Evolutionary conservation across 331 rosid genomes (phyloP).

Genomic region (Quercus tomentella): DNA sequence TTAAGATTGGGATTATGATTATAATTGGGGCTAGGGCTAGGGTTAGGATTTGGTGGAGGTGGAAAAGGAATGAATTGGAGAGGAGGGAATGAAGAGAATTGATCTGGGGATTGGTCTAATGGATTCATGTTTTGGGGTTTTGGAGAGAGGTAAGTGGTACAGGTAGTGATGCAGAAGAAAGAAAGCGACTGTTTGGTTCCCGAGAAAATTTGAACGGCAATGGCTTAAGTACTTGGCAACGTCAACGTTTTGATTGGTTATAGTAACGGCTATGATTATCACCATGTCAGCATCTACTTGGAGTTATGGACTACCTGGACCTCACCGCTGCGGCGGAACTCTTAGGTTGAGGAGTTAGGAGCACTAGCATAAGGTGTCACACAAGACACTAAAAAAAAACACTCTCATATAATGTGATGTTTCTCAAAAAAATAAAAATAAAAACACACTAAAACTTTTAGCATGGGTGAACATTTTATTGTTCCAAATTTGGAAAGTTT

Average conservation of each 20-base stretch:
- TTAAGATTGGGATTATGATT: constrained; percentile 22
- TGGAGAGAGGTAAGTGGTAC: neutral
- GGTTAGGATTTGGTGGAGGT: constrained; percentile 36
- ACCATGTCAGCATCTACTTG: neutral
- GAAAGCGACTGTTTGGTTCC: constrained; percentile 7
- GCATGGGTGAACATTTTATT: no score
- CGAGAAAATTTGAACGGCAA: neutral
- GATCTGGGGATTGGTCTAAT: constrained; percentile 31
- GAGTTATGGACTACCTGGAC: no score
- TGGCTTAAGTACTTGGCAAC: neutral
- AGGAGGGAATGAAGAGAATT: constrained; percentile 41
- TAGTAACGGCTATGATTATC: neutral
- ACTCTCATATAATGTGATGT: no score
- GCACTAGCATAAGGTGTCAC: no score
- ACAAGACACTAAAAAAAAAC: no score
- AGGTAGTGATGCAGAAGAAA: neutral
- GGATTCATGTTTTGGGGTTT: constrained; percentile 49
- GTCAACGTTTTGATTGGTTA: neutral
- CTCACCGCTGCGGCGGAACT: no score
- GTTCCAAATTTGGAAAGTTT: no score
- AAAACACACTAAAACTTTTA: no score
- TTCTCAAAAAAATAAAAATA: no score
- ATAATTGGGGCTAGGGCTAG: constrained; percentile 28
- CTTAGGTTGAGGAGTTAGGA: no score
- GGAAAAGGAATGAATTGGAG: constrained; percentile 38